These are phyloP conservation scores for Chenopodium formosanum DNA, from an alignment of 148 eudicot genomes.

Conservation along the genomic window DNA sequence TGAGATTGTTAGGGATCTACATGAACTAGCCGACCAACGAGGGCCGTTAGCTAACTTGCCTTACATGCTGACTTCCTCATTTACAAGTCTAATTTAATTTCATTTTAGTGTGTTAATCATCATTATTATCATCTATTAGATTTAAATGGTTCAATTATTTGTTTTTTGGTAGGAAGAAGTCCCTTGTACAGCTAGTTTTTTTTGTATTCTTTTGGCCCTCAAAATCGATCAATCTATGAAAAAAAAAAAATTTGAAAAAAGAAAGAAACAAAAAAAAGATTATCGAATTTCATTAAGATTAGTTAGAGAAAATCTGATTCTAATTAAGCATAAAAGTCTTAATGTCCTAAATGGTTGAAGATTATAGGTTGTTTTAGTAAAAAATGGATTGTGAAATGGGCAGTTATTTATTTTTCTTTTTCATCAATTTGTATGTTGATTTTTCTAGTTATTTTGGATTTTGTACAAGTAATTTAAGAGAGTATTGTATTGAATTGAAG, in stretches of 20 bases:
- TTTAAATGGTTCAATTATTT: background rate
- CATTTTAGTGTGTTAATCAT: background rate
- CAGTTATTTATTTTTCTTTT: constrained; percentile 6
- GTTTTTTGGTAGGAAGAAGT: constrained; percentile 14
- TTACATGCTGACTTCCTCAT: constrained; percentile 79
- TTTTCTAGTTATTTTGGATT: background rate
- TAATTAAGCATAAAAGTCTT: constrained; percentile 1
- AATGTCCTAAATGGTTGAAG: constrained; percentile 7
- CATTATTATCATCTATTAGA: background rate
- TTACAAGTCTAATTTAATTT: constrained; percentile 54
- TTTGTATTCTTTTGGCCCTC: constrained; percentile 21
- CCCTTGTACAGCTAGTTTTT: constrained; percentile 32
- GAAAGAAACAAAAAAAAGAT: too few species aligned
- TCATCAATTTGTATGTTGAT: background rate
- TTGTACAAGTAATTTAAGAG: background rate
- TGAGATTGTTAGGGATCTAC: constrained; percentile 90
- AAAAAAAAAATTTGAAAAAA: background rate
- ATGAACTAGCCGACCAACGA: constrained; percentile 69
- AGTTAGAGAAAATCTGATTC: constrained; percentile 1
- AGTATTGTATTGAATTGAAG: constrained; percentile 3
- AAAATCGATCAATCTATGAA: background rate
- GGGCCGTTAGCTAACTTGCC: constrained; percentile 79
- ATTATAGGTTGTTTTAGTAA: constrained; percentile 19
- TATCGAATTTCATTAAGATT: background rate
- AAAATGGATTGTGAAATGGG: constrained; percentile 7